phyloP scores from a whole-genome alignment of 306 rosid species.

The Sicyos baderoa region DNA sequence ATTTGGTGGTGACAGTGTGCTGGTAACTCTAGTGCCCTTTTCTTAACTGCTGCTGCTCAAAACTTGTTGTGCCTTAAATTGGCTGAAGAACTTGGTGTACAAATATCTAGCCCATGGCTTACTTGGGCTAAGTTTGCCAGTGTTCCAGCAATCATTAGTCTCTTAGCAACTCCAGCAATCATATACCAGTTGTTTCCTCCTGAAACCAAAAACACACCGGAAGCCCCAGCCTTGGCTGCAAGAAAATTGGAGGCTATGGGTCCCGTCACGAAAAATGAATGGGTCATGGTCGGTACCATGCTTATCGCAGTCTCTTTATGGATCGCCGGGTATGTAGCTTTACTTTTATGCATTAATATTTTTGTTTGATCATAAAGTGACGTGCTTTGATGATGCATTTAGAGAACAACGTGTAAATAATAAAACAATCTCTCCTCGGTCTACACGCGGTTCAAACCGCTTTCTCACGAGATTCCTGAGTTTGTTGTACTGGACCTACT shows the following conservation, averaged over 20 bases:
- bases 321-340: slow-evolving; percentile 72
- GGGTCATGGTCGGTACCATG: slow-evolving; percentile 87
- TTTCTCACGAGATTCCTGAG: neutral
- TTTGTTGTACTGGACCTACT: neutral
- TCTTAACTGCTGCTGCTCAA: slow-evolving; percentile 99
- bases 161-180: slow-evolving; percentile 69
- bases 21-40: slow-evolving; percentile 95
- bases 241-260: slow-evolving; percentile 79
- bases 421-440: neutral
- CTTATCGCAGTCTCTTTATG: slow-evolving; percentile 86
- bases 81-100: slow-evolving; percentile 82
- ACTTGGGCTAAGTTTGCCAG: slow-evolving; percentile 89
- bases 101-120: slow-evolving; percentile 73
- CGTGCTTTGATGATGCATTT: neutral
- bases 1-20: slow-evolving; percentile 63
- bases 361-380: neutral
- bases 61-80: slow-evolving; percentile 73
- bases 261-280: slow-evolving; percentile 60
- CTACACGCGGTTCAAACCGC: neutral
- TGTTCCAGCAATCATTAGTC: slow-evolving; percentile 60
- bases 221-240: slow-evolving; percentile 85
- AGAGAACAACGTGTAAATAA: neutral
- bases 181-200: slow-evolving; percentile 83
- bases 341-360: neutral
- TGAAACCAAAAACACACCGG: slow-evolving; percentile 87